phyloP scores from a whole-genome alignment of 2,329 filamentous ascomycete genomes.

The Verticillium longisporum region DNA sequence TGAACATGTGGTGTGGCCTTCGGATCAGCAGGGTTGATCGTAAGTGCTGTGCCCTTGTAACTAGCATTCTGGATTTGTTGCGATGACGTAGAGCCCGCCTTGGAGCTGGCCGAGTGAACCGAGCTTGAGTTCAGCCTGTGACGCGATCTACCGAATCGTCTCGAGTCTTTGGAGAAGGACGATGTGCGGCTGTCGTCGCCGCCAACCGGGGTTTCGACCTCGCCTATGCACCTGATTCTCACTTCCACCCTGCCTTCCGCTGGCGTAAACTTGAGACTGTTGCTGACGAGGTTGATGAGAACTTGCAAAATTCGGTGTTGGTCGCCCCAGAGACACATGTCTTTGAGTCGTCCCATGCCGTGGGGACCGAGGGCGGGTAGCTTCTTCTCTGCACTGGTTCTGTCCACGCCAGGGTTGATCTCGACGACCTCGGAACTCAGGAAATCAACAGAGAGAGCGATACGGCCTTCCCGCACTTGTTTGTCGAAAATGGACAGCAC shows the following conservation, averaged over 20 bases:
- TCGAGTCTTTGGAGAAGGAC: conserved; percentile 42
- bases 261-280: conserved; percentile 87
- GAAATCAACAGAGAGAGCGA: conserved; percentile 67
- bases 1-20: conserved; percentile 40
- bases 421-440: conserved; percentile 39
- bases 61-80: conserved; percentile 6
- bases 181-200: conserved; percentile 44
- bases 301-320: conserved; percentile 86
- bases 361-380: conserved; percentile 56
- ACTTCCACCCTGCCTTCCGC: conserved; percentile 68
- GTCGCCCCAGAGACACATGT: conserved; percentile 89
- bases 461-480: conserved; percentile 73
- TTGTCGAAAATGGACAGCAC: conserved; percentile 83
- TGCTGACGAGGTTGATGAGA: conserved; percentile 89
- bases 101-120: conserved; percentile 43
- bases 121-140: conserved; percentile 42
- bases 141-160: conserved; percentile 31
- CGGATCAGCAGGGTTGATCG: conserved; percentile 57
- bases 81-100: conserved; percentile 18
- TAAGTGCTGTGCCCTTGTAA: conserved; percentile 43
- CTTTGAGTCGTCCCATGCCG: conserved; percentile 64
- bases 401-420: conserved; percentile 16
- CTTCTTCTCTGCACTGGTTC: conserved; percentile 19
- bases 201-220: conserved; percentile 33
- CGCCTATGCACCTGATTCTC: conserved; percentile 66